phyloP scores from a whole-genome alignment of 345 rosid genomes.

The Syzygium jambos region DNA sequence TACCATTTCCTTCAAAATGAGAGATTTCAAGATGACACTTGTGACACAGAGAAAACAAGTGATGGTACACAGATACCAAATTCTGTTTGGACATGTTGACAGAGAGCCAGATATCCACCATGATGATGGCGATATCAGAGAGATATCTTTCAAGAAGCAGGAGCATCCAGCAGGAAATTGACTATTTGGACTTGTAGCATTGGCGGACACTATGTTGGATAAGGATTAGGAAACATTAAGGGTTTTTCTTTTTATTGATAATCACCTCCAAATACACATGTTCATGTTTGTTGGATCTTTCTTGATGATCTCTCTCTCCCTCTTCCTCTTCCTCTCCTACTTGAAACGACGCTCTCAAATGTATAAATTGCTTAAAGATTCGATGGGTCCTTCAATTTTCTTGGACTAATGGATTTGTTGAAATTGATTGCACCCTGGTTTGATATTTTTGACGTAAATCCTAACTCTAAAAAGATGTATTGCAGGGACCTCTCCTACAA shows the following conservation, averaged over 20 bases:
- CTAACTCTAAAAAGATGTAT: neutral
- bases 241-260: neutral
- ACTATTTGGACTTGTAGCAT: neutral
- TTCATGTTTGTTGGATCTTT: neutral
- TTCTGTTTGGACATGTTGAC: conserved; percentile 52
- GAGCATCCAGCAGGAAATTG: neutral
- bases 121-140: neutral
- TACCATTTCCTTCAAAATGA: neutral
- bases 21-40: neutral
- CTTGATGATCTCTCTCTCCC: neutral
- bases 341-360: neutral
- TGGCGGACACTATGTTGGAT: neutral
- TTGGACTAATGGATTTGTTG: neutral
- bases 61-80: conserved; percentile 21
- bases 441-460: neutral
- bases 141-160: neutral
- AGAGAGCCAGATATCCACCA: conserved; percentile 16
- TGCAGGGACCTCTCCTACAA: conserved; percentile 86
- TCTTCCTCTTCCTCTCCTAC: neutral
- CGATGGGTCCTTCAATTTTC: neutral
- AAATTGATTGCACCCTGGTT: neutral
- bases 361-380: neutral
- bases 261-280: neutral
- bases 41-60: neutral
- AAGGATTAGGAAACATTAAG: neutral